Conservation (phyloP, 1,284 basidiomycete species). For the Cryptococcus sp. region DNA sequence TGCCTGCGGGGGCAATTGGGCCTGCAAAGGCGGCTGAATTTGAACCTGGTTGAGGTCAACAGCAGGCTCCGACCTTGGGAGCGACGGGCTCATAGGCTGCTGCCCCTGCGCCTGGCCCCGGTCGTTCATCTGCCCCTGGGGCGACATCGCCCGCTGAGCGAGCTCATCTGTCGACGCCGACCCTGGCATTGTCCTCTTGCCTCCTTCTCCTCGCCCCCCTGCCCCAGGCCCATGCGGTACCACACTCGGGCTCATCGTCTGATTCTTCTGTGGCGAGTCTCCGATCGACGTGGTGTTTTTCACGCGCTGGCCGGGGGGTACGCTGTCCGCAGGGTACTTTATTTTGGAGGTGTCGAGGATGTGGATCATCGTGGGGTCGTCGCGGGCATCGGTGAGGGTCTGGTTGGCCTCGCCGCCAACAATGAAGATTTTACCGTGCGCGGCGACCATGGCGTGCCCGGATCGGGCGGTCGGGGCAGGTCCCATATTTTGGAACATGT, state of each 20-base stretch:
- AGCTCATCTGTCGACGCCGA: slow-evolving; percentile 37
- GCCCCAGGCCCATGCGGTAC: background rate
- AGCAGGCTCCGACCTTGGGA: slow-evolving; percentile 17
- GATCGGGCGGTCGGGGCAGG: slow-evolving; percentile 85
- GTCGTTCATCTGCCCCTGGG: slow-evolving; percentile 18
- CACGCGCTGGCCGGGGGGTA: slow-evolving; percentile 17
- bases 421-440: slow-evolving; percentile 83
- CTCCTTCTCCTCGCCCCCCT: background rate
- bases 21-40: slow-evolving; percentile 7
- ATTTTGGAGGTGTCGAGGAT: slow-evolving; percentile 92
- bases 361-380: slow-evolving; percentile 80
- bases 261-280: background rate
- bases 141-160: slow-evolving; percentile 29
- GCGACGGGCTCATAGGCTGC: slow-evolving; percentile 7
- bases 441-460: slow-evolving; percentile 91
- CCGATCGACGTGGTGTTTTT: slow-evolving; percentile 11
- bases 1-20: background rate
- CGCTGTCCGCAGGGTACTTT: slow-evolving; percentile 71
- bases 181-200: slow-evolving; percentile 15
- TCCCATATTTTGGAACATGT: slow-evolving; percentile 99
- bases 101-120: too few species aligned
- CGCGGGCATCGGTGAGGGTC: slow-evolving; percentile 51
- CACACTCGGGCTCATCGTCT: background rate
- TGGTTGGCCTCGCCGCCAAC: slow-evolving; percentile 82
- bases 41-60: slow-evolving; percentile 2